Evolutionary conservation across 2,329 filamentous ascomycete species (phyloP).

Genomic region (Fusarium algeriense): DNA sequence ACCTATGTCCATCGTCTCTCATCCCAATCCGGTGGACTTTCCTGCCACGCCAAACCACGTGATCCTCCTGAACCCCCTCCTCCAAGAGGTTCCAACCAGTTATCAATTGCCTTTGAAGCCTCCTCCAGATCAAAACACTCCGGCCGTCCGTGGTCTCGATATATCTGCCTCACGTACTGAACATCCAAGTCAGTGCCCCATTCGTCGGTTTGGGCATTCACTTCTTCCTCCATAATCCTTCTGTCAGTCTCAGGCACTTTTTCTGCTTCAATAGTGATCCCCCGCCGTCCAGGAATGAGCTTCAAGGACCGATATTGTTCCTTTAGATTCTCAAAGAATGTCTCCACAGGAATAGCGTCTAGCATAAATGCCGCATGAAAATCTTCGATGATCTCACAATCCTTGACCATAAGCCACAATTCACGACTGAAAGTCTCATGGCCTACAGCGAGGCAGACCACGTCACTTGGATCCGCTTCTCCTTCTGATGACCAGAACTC

Average conservation of each 20-base stretch:
- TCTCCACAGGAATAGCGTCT: background rate
- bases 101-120: background rate
- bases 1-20: background rate
- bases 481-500: background rate
- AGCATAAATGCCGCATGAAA: background rate
- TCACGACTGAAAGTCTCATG: background rate
- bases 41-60: background rate
- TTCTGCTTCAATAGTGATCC: background rate
- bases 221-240: background rate
- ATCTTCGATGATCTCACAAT: background rate
- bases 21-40: background rate
- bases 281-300: background rate
- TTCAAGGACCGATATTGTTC: background rate
- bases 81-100: background rate
- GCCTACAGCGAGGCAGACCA: background rate
- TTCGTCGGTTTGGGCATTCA: background rate
- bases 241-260: background rate
- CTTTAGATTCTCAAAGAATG: background rate
- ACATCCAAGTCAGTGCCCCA: slow-evolving; percentile 7
- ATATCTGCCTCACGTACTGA: slow-evolving; percentile 7
- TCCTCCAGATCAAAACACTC: background rate
- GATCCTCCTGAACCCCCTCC: background rate
- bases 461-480: background rate
- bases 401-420: background rate
- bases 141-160: slow-evolving; percentile 4